Evolutionary conservation across 495 filamentous ascomycete species (phyloP), one percentile per base, ranked within the genome.

Genomic region (Lichenothelia convexa): DNA sequence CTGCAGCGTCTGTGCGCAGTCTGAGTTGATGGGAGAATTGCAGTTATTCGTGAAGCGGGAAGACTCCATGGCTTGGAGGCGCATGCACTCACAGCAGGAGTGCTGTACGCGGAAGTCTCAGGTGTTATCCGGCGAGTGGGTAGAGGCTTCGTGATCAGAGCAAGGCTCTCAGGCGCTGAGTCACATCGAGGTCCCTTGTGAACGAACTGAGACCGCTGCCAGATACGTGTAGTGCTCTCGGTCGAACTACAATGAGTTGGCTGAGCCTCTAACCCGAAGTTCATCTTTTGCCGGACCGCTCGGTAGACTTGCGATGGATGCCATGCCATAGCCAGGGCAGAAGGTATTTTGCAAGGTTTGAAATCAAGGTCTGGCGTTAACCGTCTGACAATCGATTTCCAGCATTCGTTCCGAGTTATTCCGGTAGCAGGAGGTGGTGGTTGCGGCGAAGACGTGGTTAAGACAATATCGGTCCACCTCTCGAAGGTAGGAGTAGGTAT

Each of bases 391-490:
- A 92, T 67, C 8, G 68, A 65, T 34, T 72, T 80, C 79, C 85
- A 93, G n/a, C n/a, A n/a, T 36, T 73, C 17, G 52, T 62, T 41
- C 55, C 62, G 42, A 68, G 62, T 33, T 50, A 53, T 21, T 67
- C 53, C 31, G 54, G 58, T 13, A 52, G 60, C 21, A 45, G 48
- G 31, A 58, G 59, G 29, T 4, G 74, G 65, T 13, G 73, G 65
- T 35, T 69, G 69, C 3, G 68, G 59, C 8, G 61, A 59, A 2
- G 84, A 80, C 9, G 81, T 89, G 52, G 80, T 83, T 34, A 92
- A 58, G 37, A 94, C 80, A 39, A 93, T 73, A 48, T 93, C 85
- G 16, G 81, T 75, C 89, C 89, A 97, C 35, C 78, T 75, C 51
- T 89, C 80, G 56, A 91, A 97, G 11, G 77, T 69, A 3, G 72